Base-by-base conservation (phyloP, 2,329 filamentous ascomycete genomes). In the Neocucurbitaria cava region DNA sequence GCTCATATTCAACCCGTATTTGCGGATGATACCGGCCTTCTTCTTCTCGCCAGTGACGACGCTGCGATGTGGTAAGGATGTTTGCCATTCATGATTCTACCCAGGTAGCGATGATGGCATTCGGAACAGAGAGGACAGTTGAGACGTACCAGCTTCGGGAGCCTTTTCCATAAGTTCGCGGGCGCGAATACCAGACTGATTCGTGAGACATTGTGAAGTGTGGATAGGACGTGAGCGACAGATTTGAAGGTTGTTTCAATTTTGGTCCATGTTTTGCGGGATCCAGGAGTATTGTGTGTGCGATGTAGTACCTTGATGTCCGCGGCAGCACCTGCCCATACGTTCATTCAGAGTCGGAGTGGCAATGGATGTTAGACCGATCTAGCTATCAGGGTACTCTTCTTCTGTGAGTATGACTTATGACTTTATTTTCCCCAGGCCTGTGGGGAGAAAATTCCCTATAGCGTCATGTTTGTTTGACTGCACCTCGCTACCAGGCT, bases 111-210 rank as follows among this genome's bases (percentile, higher is more conserved):
- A 15, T 35, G 5, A 5, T 5, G 31, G 15, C 31, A 35, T 13
- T 35, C 31, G 31, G 10, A 18, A 38, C 7, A 18, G 8, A 5
- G 3, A 10, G 13, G 13, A 20, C 18, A 4, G 11, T 17, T 23
- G 4, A 23, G 8, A 58, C 56, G 1, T 91, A 96, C 92, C 93
- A 97, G 79, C 83, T 82, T 79, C 92, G 89, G 79, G 91, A 85
- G 82, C 93, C 93, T 87, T 97, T 97, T 85, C 93, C 93, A 87
- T 96, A 96, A 79, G 82, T 92, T 82, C 92, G 90, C 76, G 95
- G 94, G 81, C 93, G 93, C 76, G 92, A 96, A 88, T 96, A 96
- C 92, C 92, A 98, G 82, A 98, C 92, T 8, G 55, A 53, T 44
- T 71, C 66, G 62, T 71, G 68, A 5, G 68, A 69, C 68, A 71